These are phyloP conservation scores for Sarcocystis neurona DNA, from an alignment of 169 alveolate species.

Conservation along the genomic window DNA sequence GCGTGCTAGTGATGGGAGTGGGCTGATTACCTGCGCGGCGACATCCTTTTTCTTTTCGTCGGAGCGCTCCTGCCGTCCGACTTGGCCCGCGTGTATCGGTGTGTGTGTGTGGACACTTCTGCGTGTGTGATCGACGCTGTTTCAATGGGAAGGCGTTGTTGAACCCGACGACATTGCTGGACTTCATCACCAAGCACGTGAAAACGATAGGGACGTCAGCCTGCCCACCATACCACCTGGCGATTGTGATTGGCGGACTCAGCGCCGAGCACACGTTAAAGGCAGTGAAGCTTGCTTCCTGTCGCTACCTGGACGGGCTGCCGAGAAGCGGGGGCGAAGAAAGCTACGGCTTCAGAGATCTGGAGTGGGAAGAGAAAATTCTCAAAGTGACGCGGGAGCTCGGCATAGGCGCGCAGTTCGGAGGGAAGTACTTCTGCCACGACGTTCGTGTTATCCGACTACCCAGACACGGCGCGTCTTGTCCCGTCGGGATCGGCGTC, in stretches of 20 bases:
- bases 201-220: constrained; percentile 87
- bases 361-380: constrained; percentile 72
- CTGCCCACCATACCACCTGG: constrained; percentile 91
- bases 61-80: neutral
- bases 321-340: constrained; percentile 78
- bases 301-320: constrained; percentile 78
- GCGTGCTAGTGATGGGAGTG: no score
- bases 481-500: constrained; percentile 90
- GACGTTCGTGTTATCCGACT: constrained; percentile 88
- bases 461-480: constrained; percentile 90
- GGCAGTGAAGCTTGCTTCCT: constrained; percentile 85
- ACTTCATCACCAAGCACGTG: constrained; percentile 78
- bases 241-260: constrained; percentile 86
- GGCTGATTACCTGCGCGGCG: no score
- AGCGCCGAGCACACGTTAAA: constrained; percentile 88
- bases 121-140: neutral
- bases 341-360: constrained; percentile 86
- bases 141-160: constrained; percentile 80
- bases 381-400: constrained; percentile 67
- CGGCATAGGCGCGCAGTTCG: constrained; percentile 92
- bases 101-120: neutral
- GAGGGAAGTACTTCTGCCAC: constrained; percentile 89
- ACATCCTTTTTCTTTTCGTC: neutral
- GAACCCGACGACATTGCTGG: constrained; percentile 71
- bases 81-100: no score